Evolutionary conservation across 345 rosid genomes (phyloP).

Genomic region (Conringia planisiliqua): DNA sequence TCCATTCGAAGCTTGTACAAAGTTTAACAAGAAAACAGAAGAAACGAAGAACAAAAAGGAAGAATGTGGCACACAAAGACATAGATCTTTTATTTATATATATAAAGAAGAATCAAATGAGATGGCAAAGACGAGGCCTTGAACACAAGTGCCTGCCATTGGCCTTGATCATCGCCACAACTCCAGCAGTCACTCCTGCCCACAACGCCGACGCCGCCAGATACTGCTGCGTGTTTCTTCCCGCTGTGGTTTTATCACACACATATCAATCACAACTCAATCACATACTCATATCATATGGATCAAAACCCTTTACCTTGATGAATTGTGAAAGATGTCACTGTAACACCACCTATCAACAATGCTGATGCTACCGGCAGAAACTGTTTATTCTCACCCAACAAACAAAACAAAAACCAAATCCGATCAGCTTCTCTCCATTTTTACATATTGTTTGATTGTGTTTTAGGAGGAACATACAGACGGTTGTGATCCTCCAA

Average conservation of each 20-base stretch:
- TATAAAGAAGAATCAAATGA: conserved; percentile 36
- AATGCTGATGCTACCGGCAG: conserved; percentile 91
- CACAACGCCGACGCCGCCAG: conserved; percentile 61
- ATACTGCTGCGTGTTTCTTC: conserved; percentile 72
- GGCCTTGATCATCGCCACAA: conserved; percentile 69
- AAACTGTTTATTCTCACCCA: conserved; percentile 53
- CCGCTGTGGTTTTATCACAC: conserved; percentile 41
- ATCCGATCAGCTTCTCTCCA: not conserved
- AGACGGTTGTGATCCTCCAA: conserved; percentile 50
- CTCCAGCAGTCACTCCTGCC: conserved; percentile 93
- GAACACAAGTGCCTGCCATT: conserved; percentile 92
- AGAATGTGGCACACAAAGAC: not conserved
- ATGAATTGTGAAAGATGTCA: conserved; percentile 74
- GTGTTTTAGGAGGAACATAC: conserved; percentile 42
- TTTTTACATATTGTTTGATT: not conserved
- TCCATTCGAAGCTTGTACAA: not conserved
- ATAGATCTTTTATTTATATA: not conserved
- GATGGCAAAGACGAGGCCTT: conserved; percentile 90
- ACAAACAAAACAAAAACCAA: not conserved
- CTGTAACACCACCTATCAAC: conserved; percentile 81
- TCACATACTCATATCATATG: not conserved
- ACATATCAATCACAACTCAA: not conserved
- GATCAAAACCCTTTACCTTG: conserved; percentile 50
- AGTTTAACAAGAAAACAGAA: not conserved
- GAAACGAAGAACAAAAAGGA: not conserved